phyloP scores from a whole-genome alignment of 1,139 yeast species.

The Taphrina confusa region DNA sequence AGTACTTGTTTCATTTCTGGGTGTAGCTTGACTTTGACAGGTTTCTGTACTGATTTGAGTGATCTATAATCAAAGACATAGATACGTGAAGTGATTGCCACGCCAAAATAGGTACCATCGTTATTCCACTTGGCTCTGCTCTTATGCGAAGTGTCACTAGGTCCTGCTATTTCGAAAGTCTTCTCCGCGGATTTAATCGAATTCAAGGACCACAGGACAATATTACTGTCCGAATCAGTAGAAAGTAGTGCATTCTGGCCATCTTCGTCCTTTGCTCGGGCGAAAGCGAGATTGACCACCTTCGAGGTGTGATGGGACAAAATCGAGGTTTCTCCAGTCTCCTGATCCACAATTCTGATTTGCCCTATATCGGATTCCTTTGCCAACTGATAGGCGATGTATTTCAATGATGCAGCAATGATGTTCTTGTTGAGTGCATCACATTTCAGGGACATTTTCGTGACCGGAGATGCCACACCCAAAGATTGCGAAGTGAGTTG shows the following conservation, averaged over 20 bases:
- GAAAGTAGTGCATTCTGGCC: conserved; percentile 15
- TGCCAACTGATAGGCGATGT: conserved; percentile 15
- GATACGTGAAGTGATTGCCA: conserved; percentile 13
- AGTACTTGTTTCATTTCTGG: conserved; percentile 6
- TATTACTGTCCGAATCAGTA: conserved; percentile 6
- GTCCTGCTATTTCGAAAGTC: conserved; percentile 12
- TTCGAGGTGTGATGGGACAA: conserved; percentile 4
- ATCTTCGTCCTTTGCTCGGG: neutral
- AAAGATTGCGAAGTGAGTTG: neutral
- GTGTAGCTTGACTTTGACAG: conserved; percentile 6
- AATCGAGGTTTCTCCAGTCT: conserved; percentile 14
- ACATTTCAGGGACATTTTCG: neutral
- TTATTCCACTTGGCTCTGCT: conserved; percentile 20
- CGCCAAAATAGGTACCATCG: conserved; percentile 17
- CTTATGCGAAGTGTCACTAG: conserved; percentile 11
- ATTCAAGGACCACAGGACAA: neutral
- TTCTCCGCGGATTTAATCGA: neutral
- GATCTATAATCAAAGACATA: conserved; percentile 7
- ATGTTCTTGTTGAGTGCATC: conserved; percentile 7
- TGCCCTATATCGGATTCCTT: neutral
- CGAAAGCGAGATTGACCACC: conserved; percentile 8
- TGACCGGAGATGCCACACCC: conserved; percentile 1
- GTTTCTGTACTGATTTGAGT: neutral
- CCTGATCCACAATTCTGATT: conserved; percentile 21
- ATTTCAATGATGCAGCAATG: conserved; percentile 17